A percentile compares a stretch with the other conserved stretches of the same genome.
phyloP scores from a whole-genome alignment of 371 early-diverging fungal species.

The Mucor indicus region DNA sequence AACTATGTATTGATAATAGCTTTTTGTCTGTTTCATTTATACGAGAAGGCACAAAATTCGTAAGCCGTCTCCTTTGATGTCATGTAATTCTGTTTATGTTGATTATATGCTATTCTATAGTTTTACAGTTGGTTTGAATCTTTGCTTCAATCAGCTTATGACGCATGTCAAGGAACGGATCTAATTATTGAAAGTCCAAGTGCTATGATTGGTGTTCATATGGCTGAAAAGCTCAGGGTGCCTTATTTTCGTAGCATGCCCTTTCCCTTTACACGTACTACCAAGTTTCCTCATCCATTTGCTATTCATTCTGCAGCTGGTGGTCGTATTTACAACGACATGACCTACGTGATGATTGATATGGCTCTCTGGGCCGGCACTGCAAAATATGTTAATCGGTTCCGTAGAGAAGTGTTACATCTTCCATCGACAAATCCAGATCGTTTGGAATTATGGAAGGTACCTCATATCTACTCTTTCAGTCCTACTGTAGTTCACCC shows the following conservation, averaged over 20 bases:
- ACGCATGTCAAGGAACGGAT: slow-evolving; percentile 72
- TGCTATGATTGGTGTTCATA: slow-evolving; percentile 76
- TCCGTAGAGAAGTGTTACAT: slow-evolving; percentile 55
- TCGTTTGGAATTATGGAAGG: slow-evolving; percentile 50
- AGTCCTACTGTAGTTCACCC: slow-evolving; percentile 66
- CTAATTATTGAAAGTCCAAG: slow-evolving; percentile 73
- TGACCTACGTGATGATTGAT: slow-evolving; percentile 76
- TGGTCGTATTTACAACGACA: slow-evolving; percentile 73
- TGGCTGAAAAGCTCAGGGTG: slow-evolving; percentile 69
- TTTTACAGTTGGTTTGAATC: slow-evolving; percentile 76
- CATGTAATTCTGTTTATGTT: background rate
- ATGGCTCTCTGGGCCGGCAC: slow-evolving; percentile 73
- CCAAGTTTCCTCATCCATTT: slow-evolving; percentile 79
- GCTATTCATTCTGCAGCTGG: slow-evolving; percentile 58
- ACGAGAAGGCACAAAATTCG: slow-evolving; percentile 55
- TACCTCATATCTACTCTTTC: slow-evolving; percentile 77
- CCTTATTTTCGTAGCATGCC: slow-evolving; percentile 76
- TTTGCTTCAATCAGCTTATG: slow-evolving; percentile 61
- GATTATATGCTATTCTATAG: slow-evolving; percentile 13
- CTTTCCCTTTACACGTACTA: slow-evolving; percentile 78
- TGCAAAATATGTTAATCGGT: slow-evolving; percentile 60
- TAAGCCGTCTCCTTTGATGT: slow-evolving; percentile 11
- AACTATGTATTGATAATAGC: slow-evolving; percentile 75
- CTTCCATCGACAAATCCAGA: slow-evolving; percentile 52
- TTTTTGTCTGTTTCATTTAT: slow-evolving; percentile 73